phyloP scores from a whole-genome alignment of 2,329 filamentous ascomycete genomes.

The Chalaropsis ovoidea region DNA sequence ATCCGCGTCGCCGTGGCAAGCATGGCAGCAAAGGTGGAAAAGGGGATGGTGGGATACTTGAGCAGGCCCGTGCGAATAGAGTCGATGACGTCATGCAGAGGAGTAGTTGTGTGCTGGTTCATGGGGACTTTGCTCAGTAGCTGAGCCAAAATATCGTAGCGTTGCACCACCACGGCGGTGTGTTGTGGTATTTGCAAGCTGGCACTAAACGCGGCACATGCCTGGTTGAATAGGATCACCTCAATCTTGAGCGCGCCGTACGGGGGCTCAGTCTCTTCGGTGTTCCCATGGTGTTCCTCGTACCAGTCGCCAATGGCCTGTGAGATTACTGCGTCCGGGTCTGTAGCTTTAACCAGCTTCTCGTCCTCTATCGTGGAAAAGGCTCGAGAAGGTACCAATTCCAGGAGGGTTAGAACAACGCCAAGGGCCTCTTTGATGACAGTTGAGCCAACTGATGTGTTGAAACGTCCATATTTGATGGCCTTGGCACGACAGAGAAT shows the following conservation, averaged over 20 bases:
- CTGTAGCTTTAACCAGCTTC: slow-evolving; percentile 22
- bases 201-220: slow-evolving; percentile 43
- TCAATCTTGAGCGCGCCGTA: slow-evolving; percentile 45
- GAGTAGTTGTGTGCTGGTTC: slow-evolving; percentile 8
- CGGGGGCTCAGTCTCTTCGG: slow-evolving; percentile 52
- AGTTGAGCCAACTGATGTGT: slow-evolving; percentile 48
- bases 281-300: slow-evolving; percentile 56
- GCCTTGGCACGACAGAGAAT: slow-evolving; percentile 34
- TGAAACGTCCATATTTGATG: slow-evolving; percentile 17
- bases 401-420: slow-evolving; percentile 49
- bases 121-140: slow-evolving; percentile 43
- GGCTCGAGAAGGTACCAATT: slow-evolving; percentile 54
- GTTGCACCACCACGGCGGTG: slow-evolving; percentile 44
- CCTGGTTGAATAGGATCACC: slow-evolving; percentile 50
- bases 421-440: slow-evolving; percentile 34
- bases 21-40: slow-evolving; percentile 49
- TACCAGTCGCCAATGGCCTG: slow-evolving; percentile 57
- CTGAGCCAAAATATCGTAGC: slow-evolving; percentile 49
- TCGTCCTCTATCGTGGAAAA: slow-evolving; percentile 37
- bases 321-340: slow-evolving; percentile 39
- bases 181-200: slow-evolving; percentile 37
- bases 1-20: slow-evolving; percentile 35
- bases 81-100: slow-evolving; percentile 14
- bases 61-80: slow-evolving; percentile 38
- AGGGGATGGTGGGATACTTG: slow-evolving; percentile 42